Evolutionary conservation across 805 yeast genomes (phyloP), one percentile per base, ranked within the genome.

Genomic region (Metschnikowia colocasiae): DNA sequence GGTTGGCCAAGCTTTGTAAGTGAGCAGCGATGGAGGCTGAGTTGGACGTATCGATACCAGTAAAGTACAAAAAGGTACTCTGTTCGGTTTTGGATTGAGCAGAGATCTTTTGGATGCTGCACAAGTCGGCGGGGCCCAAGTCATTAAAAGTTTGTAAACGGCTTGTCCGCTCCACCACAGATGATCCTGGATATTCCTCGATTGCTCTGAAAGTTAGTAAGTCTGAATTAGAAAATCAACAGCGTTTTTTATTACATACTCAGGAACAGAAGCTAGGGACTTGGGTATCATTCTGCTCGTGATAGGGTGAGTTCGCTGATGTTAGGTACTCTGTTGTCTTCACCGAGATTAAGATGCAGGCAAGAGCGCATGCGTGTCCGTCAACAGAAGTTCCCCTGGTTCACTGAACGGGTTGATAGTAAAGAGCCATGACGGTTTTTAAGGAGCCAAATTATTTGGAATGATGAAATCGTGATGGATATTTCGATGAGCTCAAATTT

Each of bases 11-110:
- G 6, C 80, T 76, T 60, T 85, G 86, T 47, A 86, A 67, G 48
- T 82, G 81, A 1, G 90, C 90, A 9, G 92, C 91, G 46, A 87
- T 81, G 1, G 90, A 78, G 1, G 94, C 87, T 13, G 88, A 79
- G 57, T 81, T 83, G 20, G 88, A 81, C 16, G 86, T 83, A 59
- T 87, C 92, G 2, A 82, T 75, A 6, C 95, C 95, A 0, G 87
- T 78, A 55, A 79, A 82, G 63, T 87, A 86, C 40, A 86, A 70
- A 61, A 78, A 86, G 2, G 94, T 84, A 8, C 89, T 87, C n/a
- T 82, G 64, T 41, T 74, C 80, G 33, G 74, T 70, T 44, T 70
- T 72, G 68, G 73, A 69, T 39, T 59, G 73, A 53, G 64, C 68
- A 29, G 66, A 59, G 25, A 64, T 64, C 52, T 74, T 80, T 44